A percentile compares a stretch with the other conserved stretches of the same genome.
These are phyloP conservation scores for Cadophora gregata DNA, from an alignment of 2,329 filamentous ascomycete genomes.

Conservation along the genomic window DNA sequence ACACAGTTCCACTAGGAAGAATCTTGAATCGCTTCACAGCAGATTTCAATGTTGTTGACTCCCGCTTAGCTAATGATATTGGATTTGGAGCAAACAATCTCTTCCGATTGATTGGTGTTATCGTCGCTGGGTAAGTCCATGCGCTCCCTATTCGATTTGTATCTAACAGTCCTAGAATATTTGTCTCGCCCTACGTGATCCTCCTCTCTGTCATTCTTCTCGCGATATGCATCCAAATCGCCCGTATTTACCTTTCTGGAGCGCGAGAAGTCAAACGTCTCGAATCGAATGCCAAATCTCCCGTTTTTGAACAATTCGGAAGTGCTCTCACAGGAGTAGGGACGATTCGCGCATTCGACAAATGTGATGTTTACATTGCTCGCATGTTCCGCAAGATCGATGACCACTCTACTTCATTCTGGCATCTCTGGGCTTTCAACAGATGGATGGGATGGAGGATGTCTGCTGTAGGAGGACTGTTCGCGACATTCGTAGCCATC, in stretches of 20 bases:
- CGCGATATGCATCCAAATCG: constrained; percentile 61
- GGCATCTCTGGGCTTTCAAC: constrained; percentile 75
- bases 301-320: constrained; percentile 81
- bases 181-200: constrained; percentile 73
- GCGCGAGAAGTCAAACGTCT: constrained; percentile 78
- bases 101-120: constrained; percentile 68
- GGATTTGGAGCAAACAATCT: constrained; percentile 64
- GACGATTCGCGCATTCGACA: constrained; percentile 79
- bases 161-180: constrained; percentile 53
- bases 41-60: constrained; percentile 78
- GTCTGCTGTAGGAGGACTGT: constrained; percentile 70
- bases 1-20: constrained; percentile 78
- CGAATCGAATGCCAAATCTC: constrained; percentile 78
- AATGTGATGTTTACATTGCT: constrained; percentile 68
- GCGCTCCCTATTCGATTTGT: constrained; percentile 59
- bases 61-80: constrained; percentile 67
- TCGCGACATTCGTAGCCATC: constrained; percentile 68
- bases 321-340: constrained; percentile 73
- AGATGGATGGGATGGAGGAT: constrained; percentile 80
- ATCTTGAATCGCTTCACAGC: constrained; percentile 80
- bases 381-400: constrained; percentile 76
- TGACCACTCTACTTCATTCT: constrained; percentile 67
- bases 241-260: constrained; percentile 68
- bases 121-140: constrained; percentile 60
- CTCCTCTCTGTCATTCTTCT: constrained; percentile 65